Evolutionary conservation across 108 stramenopile species (phyloP), one percentile per base, ranked within the genome.

Genomic region (Schizochytrium sp.): DNA sequence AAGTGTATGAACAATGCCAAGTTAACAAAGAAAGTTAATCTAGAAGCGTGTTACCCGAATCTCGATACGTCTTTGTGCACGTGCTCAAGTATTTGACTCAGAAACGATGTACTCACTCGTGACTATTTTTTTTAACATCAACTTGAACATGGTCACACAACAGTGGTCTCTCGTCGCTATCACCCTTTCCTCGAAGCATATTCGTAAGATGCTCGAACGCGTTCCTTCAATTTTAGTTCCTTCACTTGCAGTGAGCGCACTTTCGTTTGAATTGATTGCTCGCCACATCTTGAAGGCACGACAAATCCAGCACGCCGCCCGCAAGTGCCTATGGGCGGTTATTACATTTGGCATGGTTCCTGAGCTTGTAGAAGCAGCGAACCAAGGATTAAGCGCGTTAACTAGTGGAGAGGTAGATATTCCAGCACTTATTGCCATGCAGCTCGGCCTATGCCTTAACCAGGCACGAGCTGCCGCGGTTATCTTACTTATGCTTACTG

Each of bases 351-450:
- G 76, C 47, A 83, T 83, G 76, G 53, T 83, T 3, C 76, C 76
- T 5, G 76, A 49, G 76, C 76, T 83, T 38, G 38, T 38, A n/a
- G 76, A 83, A 42, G 76, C 50, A 5, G 47, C 55, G 45, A 40
- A 17, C n/a, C 50, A 55, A 10, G 76, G 76, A 38, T 38, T 40
- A 7, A 53, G 38, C 15, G 64, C 64, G 42, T 69, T 69, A 8
- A 69, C 64, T 10, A 83, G 76, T 53, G 76, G 76, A 47, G 76
- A 83, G 13, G 76, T 53, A 5, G 76, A 83, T 53, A 55, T 83
- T 28, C 76, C 76, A 5, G 76, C 76, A 5, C 76, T 83, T n/a
- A 55, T 83, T 2, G 76, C 76, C 76, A 83, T 83, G 76, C 76
- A 83, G 76, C 50, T 83, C 0, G 76, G 76, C 15, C 76, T 83